Evolutionary conservation across 148 eudicot genomes (phyloP), one percentile per base, ranked within the genome.

Genomic region (Chenopodium berlandieri): DNA sequence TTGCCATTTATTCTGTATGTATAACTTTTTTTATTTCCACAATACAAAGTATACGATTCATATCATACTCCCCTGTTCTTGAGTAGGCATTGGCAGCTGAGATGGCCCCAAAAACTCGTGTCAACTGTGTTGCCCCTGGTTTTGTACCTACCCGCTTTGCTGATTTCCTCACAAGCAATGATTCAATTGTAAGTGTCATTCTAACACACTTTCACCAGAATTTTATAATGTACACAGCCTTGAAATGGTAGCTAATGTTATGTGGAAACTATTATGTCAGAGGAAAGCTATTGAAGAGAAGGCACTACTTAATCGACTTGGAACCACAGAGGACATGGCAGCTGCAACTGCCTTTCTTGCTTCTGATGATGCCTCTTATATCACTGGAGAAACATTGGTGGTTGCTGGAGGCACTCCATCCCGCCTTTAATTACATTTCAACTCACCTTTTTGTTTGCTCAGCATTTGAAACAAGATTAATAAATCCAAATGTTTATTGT

Each of bases 31-130:
- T 6, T 16, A 20, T 1, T 13, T 50, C 54, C 54, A 9, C 14
- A 52, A 52, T 10, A 52, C 56, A 52, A 52, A 52, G 12, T 52
- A 56, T 54, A 40, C 50, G 64, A 25, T 17, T 78, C 37, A 9
- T 63, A 34, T 22, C 14, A 47, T 31, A 20, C 62, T 19, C 31
- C 66, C 48, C 20, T 32, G 78, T 77, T 71, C 31, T 47, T 63
- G 56, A 37, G 27, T 79, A 90, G 98, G 99, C 94, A 14, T 91
- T 94, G 87, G 97, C 99, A 75, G 81, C 88, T 82, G 95, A 94
- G 87, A 86, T 96, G 98, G 95, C 90, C n/a, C 98, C 99, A 37
- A 84, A 90, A 78, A 96, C 99, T 4, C 97, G 98, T 3, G 99
- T 96, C 25, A 96, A 96, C 84, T 92, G 95, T 65, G 78, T 96